Conservation (phyloP, 225 moss, liverwort and hornwort genomes). For the Physcomitrium patens region DNA sequence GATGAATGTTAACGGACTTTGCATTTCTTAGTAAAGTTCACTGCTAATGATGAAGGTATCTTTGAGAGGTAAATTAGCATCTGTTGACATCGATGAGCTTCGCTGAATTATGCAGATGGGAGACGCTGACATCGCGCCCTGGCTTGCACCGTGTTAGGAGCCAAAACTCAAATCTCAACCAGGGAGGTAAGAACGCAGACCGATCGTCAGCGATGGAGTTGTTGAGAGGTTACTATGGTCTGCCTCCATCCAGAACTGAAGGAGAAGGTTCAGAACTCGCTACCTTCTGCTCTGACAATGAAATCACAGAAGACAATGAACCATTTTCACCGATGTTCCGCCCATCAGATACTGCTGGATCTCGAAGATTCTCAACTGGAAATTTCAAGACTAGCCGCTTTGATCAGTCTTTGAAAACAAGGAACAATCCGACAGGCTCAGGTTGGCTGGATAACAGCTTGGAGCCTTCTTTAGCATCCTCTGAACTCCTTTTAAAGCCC, state of each 20-base stretch:
- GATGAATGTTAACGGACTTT: no score
- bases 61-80: neutral
- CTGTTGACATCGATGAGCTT: slow-evolving; percentile 13
- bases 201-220: slow-evolving; percentile 80
- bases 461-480: slow-evolving; percentile 24
- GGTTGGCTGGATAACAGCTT: slow-evolving; percentile 30
- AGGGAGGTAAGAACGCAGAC: slow-evolving; percentile 48
- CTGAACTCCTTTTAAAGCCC: slow-evolving; percentile 38
- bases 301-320: slow-evolving; percentile 56
- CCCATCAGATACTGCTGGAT: slow-evolving; percentile 23
- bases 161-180: slow-evolving; percentile 25
- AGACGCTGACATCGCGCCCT: slow-evolving; percentile 21
- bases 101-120: slow-evolving; percentile 30
- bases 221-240: slow-evolving; percentile 75
- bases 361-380: slow-evolving; percentile 32
- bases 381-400: slow-evolving; percentile 24
- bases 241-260: slow-evolving; percentile 55
- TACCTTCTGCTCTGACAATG: slow-evolving; percentile 70
- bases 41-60: no score
- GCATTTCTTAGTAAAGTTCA: no score
- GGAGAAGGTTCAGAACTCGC: slow-evolving; percentile 79
- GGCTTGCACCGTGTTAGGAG: slow-evolving; percentile 26
- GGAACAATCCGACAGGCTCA: slow-evolving; percentile 30
- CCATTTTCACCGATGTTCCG: slow-evolving; percentile 36
- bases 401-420: slow-evolving; percentile 27